Evolutionary conservation across 2,329 filamentous ascomycete species (phyloP).

Genomic region (Hypoxylon sp.): DNA sequence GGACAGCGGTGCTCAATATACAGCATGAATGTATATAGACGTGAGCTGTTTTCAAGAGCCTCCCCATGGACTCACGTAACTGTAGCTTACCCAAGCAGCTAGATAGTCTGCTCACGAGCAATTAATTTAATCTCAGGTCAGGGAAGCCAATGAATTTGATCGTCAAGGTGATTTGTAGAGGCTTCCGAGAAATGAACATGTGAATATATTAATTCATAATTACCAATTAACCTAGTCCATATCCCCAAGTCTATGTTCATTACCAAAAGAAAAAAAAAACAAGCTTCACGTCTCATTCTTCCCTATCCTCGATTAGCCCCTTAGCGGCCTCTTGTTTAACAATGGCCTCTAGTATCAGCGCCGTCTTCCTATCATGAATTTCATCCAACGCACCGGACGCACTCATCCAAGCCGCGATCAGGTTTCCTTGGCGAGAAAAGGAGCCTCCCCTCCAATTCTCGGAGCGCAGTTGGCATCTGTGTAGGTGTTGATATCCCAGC

Average conservation of each 20-base stretch:
- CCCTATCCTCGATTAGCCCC: constrained; percentile 34
- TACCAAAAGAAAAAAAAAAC: neutral
- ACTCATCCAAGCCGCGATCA: constrained; percentile 47
- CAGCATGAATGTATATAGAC: neutral
- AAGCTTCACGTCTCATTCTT: neutral
- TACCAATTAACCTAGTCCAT: neutral
- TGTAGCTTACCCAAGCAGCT: neutral
- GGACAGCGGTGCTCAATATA: neutral
- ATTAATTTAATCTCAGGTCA: neutral
- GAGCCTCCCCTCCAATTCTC: constrained; percentile 30
- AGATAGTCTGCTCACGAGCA: neutral
- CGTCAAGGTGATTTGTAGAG: neutral
- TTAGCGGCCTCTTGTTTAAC: constrained; percentile 36
- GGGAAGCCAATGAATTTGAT: neutral
- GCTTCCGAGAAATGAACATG: neutral
- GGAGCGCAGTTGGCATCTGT: constrained; percentile 22
- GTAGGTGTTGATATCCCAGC: constrained; percentile 37
- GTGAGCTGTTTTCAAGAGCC: neutral
- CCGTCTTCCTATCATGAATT: constrained; percentile 42
- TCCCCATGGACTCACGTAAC: neutral
- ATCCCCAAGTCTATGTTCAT: neutral
- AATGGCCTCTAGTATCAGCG: constrained; percentile 37
- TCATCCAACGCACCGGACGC: constrained; percentile 43
- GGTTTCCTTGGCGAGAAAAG: constrained; percentile 40
- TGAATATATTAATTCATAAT: neutral